These are phyloP conservation scores for Artemisia annua DNA, from an alignment of 129 eudicot genomes.

Conservation along the genomic window DNA sequence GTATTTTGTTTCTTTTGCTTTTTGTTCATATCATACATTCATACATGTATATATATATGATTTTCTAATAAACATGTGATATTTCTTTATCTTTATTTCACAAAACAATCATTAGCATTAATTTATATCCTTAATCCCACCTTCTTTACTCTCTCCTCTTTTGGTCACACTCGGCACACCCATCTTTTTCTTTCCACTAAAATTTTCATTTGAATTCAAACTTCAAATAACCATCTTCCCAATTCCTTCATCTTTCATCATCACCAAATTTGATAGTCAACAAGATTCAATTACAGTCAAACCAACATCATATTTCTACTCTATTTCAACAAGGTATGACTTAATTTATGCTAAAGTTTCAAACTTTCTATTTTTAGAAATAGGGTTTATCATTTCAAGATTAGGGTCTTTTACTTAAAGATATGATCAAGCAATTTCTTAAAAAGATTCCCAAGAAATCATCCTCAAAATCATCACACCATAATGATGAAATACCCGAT, in stretches of 20 bases:
- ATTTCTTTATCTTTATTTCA: neutral
- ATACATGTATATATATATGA: no score
- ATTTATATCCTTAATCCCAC: slow-evolving; percentile 13
- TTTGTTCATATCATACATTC: neutral
- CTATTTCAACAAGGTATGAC: slow-evolving; percentile 29
- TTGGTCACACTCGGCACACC: slow-evolving; percentile 26
- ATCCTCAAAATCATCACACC: slow-evolving; percentile 58
- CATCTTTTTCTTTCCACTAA: slow-evolving; percentile 23
- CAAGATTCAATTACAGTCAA: neutral
- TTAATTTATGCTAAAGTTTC: slow-evolving; percentile 1
- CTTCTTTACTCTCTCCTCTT: slow-evolving; percentile 3
- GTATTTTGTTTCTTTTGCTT: neutral
- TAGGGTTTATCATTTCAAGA: slow-evolving; percentile 20
- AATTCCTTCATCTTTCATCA: neutral
- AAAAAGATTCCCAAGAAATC: slow-evolving; percentile 77
- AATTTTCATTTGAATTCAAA: slow-evolving; percentile 6
- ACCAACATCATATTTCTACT: neutral
- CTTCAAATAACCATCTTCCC: slow-evolving; percentile 15
- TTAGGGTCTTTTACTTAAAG: slow-evolving; percentile 13
- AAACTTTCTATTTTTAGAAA: neutral
- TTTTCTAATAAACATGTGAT: no score
- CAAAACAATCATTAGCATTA: slow-evolving; percentile 19
- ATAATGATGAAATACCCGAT: slow-evolving; percentile 23
- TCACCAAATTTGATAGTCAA: neutral
- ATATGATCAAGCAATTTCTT: slow-evolving; percentile 66